Conservation (phyloP, 805 yeast genomes). For the Sporopachydermia quercuum region DNA sequence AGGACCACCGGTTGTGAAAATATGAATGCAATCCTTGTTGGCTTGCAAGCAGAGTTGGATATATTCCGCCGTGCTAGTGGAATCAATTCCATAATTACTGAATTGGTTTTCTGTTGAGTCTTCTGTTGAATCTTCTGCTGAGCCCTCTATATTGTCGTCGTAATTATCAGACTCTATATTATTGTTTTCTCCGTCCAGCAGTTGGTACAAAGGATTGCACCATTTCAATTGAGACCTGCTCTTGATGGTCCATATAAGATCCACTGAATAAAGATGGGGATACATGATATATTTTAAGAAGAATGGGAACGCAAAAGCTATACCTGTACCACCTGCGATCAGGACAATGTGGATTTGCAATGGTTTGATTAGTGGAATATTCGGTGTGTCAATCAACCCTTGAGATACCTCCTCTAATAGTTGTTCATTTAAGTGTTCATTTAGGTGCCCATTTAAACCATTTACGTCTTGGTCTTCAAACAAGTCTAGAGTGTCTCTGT, state of each 20-base stretch:
- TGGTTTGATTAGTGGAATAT: conserved; percentile 11
- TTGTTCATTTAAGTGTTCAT: neutral
- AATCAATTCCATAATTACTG: no score
- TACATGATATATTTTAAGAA: conserved; percentile 8
- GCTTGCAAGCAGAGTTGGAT: neutral
- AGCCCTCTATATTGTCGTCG: conserved; percentile 14
- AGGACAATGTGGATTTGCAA: conserved; percentile 13
- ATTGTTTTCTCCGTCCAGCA: conserved; percentile 15
- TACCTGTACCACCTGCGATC: conserved; percentile 20
- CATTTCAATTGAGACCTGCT: conserved; percentile 16
- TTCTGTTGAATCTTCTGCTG: conserved; percentile 10
- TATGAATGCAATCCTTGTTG: neutral
- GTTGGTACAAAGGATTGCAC: conserved; percentile 14
- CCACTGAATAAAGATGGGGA: conserved; percentile 9
- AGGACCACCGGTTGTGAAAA: neutral
- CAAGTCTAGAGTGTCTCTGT: neutral
- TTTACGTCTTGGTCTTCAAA: no score
- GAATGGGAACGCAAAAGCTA: conserved; percentile 17
- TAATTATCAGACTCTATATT: conserved; percentile 13
- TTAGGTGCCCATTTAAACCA: no score
- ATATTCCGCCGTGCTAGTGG: neutral
- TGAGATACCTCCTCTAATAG: neutral
- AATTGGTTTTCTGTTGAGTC: conserved; percentile 10
- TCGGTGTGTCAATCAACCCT: conserved; percentile 8
- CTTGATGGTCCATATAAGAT: conserved; percentile 11